Evolutionary conservation across 805 yeast genomes (phyloP).

Genomic region (Schizosaccharomyces osmophilus): DNA sequence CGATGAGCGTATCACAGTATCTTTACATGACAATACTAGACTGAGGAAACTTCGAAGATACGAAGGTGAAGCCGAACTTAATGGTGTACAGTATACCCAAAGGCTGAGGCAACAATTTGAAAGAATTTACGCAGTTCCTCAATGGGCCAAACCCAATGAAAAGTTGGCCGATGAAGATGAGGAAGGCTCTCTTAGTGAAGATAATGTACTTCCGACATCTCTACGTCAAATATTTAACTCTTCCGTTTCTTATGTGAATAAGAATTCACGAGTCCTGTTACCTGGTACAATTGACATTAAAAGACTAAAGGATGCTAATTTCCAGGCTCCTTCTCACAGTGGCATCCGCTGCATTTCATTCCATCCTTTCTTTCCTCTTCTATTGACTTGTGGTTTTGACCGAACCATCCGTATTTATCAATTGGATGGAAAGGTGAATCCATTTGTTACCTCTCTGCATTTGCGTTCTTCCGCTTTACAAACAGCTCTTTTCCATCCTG

Average conservation of each 20-base stretch:
- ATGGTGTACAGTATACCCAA: conserved; percentile 34
- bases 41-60: conserved; percentile 46
- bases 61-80: conserved; percentile 27
- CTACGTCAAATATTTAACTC: conserved; percentile 12
- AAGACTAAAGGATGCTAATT: conserved; percentile 73
- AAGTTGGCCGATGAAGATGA: conserved; percentile 14
- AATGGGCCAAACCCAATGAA: conserved; percentile 36
- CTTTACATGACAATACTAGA: conserved; percentile 33
- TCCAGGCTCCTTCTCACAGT: conserved; percentile 34
- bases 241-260: conserved; percentile 8
- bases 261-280: conserved; percentile 32
- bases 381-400: conserved; percentile 83
- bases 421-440: conserved; percentile 66
- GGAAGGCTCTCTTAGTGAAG: conserved; percentile 3
- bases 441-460: conserved; percentile 59
- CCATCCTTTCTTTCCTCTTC: conserved; percentile 62
- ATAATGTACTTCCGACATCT: conserved; percentile 15
- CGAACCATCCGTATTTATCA: conserved; percentile 67
- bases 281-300: conserved; percentile 47
- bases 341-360: conserved; percentile 70
- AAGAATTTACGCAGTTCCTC: conserved; percentile 57
- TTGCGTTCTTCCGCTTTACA: conserved; percentile 59
- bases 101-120: conserved; percentile 51
- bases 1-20: conserved; percentile 47
- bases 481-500: conserved; percentile 40